Percentiles rank a stretch among this genome's conserved stretches.
phyloP scores from a whole-genome alignment of 768 basidiomycete genomes.

The Suillus clintonianus region DNA sequence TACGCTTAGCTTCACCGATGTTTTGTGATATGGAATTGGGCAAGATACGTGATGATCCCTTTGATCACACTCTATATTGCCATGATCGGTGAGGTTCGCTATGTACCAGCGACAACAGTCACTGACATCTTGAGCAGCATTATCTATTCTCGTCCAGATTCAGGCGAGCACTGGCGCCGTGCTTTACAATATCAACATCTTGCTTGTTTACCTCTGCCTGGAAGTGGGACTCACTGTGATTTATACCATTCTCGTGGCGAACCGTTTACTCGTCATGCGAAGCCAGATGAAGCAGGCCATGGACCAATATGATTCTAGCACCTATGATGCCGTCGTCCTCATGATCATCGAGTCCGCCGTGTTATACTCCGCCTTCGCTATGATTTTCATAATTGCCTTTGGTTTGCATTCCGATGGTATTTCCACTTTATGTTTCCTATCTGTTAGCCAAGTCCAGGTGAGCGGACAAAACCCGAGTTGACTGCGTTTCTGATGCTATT shows the following conservation, averaged over 20 bases:
- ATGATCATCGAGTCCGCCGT: slow-evolving; percentile 41
- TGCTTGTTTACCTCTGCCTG: slow-evolving; percentile 30
- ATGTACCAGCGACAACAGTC: not conserved
- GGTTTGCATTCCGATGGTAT: slow-evolving; percentile 20
- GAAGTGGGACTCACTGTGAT: slow-evolving; percentile 33
- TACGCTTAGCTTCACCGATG: slow-evolving; percentile 10
- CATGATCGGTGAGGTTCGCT: slow-evolving; percentile 14
- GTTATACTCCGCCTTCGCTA: slow-evolving; percentile 24
- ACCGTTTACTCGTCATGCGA: slow-evolving; percentile 27
- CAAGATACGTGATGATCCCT: slow-evolving; percentile 13
- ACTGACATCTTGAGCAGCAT: slow-evolving; percentile 5
- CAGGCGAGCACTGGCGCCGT: slow-evolving; percentile 12
- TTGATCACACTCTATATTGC: slow-evolving; percentile 16
- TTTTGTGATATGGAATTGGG: slow-evolving; percentile 15
- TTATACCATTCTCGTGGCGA: slow-evolving; percentile 31
- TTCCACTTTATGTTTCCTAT: slow-evolving; percentile 33
- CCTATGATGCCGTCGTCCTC: slow-evolving; percentile 27
- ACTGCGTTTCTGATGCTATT: not conserved
- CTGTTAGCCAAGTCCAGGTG: slow-evolving; percentile 36
- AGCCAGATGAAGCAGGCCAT: slow-evolving; percentile 12
- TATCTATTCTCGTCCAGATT: slow-evolving; percentile 20
- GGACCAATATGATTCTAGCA: slow-evolving; percentile 14
- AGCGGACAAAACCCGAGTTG: not conserved
- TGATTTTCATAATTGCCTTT: slow-evolving; percentile 36
- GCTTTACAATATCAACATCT: slow-evolving; percentile 24